These are phyloP conservation scores for Aeminium ludgeri DNA, from an alignment of 495 filamentous ascomycete genomes.

Conservation along the genomic window DNA sequence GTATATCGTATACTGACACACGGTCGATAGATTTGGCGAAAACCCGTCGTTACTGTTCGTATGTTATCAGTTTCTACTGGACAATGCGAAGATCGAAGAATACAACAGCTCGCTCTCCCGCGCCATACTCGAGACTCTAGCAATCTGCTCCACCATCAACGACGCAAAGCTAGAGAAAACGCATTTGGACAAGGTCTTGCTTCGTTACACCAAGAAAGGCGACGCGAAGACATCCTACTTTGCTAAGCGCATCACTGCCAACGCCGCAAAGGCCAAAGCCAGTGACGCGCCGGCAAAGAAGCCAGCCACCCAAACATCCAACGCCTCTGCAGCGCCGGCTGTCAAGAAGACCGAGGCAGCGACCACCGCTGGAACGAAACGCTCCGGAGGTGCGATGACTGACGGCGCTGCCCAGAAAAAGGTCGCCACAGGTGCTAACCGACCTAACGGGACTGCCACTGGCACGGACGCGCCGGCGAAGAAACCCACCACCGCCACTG, in stretches of 20 bases:
- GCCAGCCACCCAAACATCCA: conserved; percentile 27
- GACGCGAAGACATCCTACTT: conserved; percentile 41
- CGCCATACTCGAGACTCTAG: conserved; percentile 47
- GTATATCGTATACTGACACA: too few species aligned
- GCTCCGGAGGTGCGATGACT: conserved; percentile 22
- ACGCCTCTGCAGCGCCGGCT: conserved; percentile 13
- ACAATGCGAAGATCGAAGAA: conserved; percentile 46
- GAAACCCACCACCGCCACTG: conserved; percentile 4
- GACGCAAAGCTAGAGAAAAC: conserved; percentile 44
- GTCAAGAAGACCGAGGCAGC: conserved; percentile 21
- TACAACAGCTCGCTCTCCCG: conserved; percentile 44
- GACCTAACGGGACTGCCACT: conserved; percentile 25
- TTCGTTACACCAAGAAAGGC: conserved; percentile 48
- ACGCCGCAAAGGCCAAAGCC: conserved; percentile 37
- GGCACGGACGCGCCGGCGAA: conserved; percentile 4
- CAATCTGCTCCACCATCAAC: conserved; percentile 45
- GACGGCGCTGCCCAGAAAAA: conserved; percentile 28
- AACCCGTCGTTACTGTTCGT: conserved; percentile 37
- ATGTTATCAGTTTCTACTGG: conserved; percentile 46
- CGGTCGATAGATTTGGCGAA: conserved; percentile 34
- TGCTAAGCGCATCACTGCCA: conserved; percentile 40
- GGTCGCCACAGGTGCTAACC: conserved; percentile 24
- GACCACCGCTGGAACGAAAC: conserved; percentile 31
- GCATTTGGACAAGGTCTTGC: conserved; percentile 48
- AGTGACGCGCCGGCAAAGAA: conserved; percentile 20